phyloP scores from a whole-genome alignment of 768 basidiomycete species.

The Kwoniella europaea region DNA sequence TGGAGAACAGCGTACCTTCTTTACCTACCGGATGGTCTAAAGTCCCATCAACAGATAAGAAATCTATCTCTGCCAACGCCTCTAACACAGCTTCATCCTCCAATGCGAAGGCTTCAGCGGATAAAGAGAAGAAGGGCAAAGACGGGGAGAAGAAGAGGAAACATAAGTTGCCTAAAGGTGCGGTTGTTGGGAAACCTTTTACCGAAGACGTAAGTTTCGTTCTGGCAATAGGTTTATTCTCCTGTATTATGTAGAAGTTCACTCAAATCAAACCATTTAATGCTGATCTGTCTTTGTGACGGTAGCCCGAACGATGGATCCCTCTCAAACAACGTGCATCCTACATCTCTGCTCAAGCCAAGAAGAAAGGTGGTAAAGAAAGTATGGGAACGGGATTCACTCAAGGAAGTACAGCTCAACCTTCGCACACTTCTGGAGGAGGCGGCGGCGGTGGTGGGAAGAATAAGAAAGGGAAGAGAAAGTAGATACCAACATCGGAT shows the following conservation, averaged over 20 bases:
- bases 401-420: constrained; percentile 42
- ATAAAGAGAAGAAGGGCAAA: constrained; percentile 15
- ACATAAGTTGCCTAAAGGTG: constrained; percentile 56
- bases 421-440: constrained; percentile 28
- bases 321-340: constrained; percentile 53
- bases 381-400: constrained; percentile 58
- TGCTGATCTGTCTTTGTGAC: too few species aligned
- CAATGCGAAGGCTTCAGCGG: constrained; percentile 8
- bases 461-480: constrained; percentile 45
- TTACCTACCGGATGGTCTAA: constrained; percentile 53
- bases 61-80: constrained; percentile 15
- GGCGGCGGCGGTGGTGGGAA: constrained; percentile 39
- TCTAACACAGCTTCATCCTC: neutral
- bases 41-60: constrained; percentile 22
- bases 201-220: constrained; percentile 56
- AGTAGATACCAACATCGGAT: constrained; percentile 15
- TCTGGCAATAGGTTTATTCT: neutral
- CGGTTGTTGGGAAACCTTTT: constrained; percentile 42
- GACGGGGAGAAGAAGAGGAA: constrained; percentile 38
- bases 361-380: constrained; percentile 57
- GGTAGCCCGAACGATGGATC: constrained; percentile 58
- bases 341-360: constrained; percentile 39
- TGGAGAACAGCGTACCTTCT: constrained; percentile 58
- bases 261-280: too few species aligned
- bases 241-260: neutral